These are phyloP conservation scores for Pichia sp. DNA, from an alignment of 1,139 yeast species.

Conservation along the genomic window DNA sequence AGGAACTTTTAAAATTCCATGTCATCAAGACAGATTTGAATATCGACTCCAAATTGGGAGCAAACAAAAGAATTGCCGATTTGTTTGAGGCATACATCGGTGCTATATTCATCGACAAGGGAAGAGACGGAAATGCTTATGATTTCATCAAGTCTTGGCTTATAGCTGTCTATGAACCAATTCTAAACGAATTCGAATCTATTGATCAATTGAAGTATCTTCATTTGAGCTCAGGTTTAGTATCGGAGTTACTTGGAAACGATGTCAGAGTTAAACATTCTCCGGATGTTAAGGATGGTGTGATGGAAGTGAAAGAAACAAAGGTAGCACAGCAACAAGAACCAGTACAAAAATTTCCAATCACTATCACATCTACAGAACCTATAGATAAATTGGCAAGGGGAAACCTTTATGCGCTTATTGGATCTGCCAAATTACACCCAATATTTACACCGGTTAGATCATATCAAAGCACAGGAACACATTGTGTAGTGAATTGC, in stretches of 20 bases:
- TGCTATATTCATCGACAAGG: constrained; percentile 60
- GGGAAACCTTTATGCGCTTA: constrained; percentile 66
- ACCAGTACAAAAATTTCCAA: constrained; percentile 8
- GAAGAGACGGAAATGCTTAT: constrained; percentile 37
- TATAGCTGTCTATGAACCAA: constrained; percentile 34
- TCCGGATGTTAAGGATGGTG: not conserved
- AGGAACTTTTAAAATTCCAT: constrained; percentile 13
- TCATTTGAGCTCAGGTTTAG: constrained; percentile 13
- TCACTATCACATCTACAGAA: constrained; percentile 22
- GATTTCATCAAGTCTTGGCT: constrained; percentile 60
- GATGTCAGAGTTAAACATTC: not conserved
- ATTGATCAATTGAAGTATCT: constrained; percentile 6
- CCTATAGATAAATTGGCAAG: constrained; percentile 61
- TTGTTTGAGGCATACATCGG: constrained; percentile 90
- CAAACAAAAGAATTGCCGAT: constrained; percentile 52
- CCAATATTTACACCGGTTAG: constrained; percentile 46
- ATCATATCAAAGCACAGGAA: not conserved
- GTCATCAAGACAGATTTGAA: constrained; percentile 12
- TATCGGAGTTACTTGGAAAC: not conserved
- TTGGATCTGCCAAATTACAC: constrained; percentile 69
- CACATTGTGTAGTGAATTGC: constrained; percentile 59
- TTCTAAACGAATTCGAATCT: constrained; percentile 15
- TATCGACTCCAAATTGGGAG: not conserved
- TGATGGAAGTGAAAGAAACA: not conserved
- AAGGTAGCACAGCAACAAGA: not conserved